Conservation (phyloP, 2,329 filamentous ascomycete species). For the Beauveria sp. region DNA sequence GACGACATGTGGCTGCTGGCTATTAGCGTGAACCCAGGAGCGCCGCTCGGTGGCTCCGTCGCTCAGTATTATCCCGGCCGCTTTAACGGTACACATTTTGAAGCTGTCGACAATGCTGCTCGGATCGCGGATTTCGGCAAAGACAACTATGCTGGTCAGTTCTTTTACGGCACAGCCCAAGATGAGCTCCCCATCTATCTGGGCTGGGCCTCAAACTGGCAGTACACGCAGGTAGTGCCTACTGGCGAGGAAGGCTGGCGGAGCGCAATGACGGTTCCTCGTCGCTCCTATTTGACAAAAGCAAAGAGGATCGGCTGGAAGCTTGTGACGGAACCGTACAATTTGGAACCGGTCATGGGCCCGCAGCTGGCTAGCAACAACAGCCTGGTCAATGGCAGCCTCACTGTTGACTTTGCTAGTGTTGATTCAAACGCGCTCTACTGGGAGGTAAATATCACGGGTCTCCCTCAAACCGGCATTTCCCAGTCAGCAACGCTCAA, state of each 20-base stretch:
- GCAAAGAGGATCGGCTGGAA: conserved; percentile 42
- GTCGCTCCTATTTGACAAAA: conserved; percentile 44
- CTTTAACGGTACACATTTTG: conserved; percentile 59
- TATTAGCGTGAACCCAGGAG: conserved; percentile 50
- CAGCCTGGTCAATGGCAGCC: conserved; percentile 37
- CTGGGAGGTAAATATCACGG: conserved; percentile 46
- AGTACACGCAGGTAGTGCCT: conserved; percentile 24
- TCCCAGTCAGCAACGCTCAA: conserved; percentile 20
- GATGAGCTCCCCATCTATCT: conserved; percentile 24
- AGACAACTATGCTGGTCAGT: conserved; percentile 30
- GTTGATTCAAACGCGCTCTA: conserved; percentile 44
- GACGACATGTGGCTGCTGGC: conserved; percentile 34
- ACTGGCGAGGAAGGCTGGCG: conserved; percentile 25
- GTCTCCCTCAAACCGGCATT: conserved; percentile 17
- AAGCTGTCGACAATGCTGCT: conserved; percentile 21
- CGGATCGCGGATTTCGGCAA: conserved; percentile 28
- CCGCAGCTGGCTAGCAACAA: conserved; percentile 33
- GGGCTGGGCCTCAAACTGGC: conserved; percentile 30
- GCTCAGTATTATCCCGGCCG: conserved; percentile 49
- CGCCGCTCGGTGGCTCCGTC: conserved; percentile 47
- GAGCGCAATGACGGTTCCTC: conserved; percentile 29
- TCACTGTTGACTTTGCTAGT: conserved; percentile 42
- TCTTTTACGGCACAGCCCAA: conserved; percentile 22
- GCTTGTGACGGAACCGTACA: conserved; percentile 41
- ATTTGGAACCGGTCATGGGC: conserved; percentile 40